Evolutionary conservation across 2,329 filamentous ascomycete species (phyloP), one percentile per base, ranked within the genome.

Genomic region (Sarocladiaceae sp.): DNA sequence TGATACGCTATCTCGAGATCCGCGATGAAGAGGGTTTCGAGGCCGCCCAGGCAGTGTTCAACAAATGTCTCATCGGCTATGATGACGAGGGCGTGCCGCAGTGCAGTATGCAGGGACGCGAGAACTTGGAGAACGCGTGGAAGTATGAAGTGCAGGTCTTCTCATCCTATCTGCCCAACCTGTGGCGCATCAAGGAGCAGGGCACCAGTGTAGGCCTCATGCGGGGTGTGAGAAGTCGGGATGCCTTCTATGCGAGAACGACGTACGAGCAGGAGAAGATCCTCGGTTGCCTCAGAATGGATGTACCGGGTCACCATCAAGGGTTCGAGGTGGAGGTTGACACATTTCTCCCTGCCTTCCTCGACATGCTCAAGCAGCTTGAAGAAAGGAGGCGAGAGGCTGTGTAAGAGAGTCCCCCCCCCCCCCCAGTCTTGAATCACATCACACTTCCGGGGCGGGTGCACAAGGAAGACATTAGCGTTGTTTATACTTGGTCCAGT

Each of bases 281-380:
- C 3, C 20, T 62, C 40, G 54, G 33, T 0, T 62, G 60, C 45
- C 51, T 53, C 15, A 42, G 29, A 6, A 24, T 48, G n/a, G 37
- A 51, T 15, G 54, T 62, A 7, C 57, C 59, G 13, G 59, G 58
- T 2, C 55, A 58, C 43, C 60, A 62, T 42, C 52, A 57, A 41
- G 57, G 55, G 3, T 62, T 60, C 46, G 56, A 62, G 43, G 48
- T 52, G 11, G 55, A 61, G 51, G 48, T 50, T 19, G 51, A 58
- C 18, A 49, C 44, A 9, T 63, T 63, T 24, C 26, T 55, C 9
- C 55, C 56, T 5, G 39, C 33, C 16, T 53, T 63, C 20, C 27
- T 58, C 20, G 44, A 51, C 2, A 53, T 59, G 52, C 37, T 61
- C 23, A 50, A 54, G 13, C 26, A 29, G 26, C 26, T 29, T 29